Evolutionary conservation across 305 asterid genomes (phyloP), one percentile per base, ranked within the genome.

Genomic region (Withania somnifera): DNA sequence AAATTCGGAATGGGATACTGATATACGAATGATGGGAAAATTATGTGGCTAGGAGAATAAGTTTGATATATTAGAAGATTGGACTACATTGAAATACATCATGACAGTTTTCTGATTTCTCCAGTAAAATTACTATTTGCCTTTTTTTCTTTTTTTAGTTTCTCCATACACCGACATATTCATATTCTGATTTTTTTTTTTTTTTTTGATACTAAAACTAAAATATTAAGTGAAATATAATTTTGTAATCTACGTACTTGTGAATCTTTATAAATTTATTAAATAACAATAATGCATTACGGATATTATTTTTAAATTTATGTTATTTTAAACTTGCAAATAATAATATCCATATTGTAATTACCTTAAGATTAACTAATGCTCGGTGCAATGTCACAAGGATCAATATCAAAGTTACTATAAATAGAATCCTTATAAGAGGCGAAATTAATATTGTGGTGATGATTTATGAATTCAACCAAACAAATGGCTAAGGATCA

Each of bases 11-110:
- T 57, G 40, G 14, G 81, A 84, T 80, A 69, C 83, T 57, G 87
- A 88, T 89, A 86, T 76, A 88, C 86, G 80, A 4, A 84, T 85
- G 86, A 54, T 77, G 86, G 85, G 86, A 79, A 63, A 85, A 83
- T 87, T 93, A 92, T 91, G 94, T 89, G 95, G 85, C 83, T 15
- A 45, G 32, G 86, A 77, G 81, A 78, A 84, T 54, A 34, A 66
- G 68, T 77, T 79, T 80, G 57, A 77, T 40, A 83, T 82, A 77
- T 82, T 79, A 85, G 89, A 93, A 89, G 93, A 81, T 91, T 94
- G 91, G 87, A 88, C 11, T 90, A 90, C 52, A 91, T 89, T 92
- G 89, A 86, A 84, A 86, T 77, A 84, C 79, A 78, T 57, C 84
- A 86, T 85, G 51, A 84, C 84, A 82, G 87, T 87, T 84, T 73